Evolutionary conservation across 805 yeast genomes (phyloP).

Genomic region (Ogataea chonburiensis): DNA sequence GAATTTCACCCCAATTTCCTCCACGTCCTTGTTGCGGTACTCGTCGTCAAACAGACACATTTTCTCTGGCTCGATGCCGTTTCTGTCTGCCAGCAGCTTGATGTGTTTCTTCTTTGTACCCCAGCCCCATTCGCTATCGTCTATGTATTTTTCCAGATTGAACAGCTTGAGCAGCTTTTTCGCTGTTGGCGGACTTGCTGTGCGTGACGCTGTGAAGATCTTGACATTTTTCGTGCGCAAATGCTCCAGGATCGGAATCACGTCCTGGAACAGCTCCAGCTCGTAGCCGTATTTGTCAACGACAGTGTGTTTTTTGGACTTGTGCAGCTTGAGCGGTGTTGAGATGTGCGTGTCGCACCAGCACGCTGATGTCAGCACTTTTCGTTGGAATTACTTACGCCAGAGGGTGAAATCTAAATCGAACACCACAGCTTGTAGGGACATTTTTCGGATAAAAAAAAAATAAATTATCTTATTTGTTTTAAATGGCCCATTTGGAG

Average conservation of each 20-base stretch:
- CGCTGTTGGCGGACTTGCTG: slow-evolving; percentile 79
- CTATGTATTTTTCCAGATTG: slow-evolving; percentile 51
- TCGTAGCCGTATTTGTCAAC: slow-evolving; percentile 55
- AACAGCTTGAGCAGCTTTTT: slow-evolving; percentile 54
- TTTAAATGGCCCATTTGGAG: slow-evolving; percentile 7
- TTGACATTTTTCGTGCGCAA: slow-evolving; percentile 46
- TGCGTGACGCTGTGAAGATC: slow-evolving; percentile 74
- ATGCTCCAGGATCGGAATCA: slow-evolving; percentile 57
- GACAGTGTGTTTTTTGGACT: slow-evolving; percentile 35
- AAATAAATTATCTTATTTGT: neutral
- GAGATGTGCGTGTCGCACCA: slow-evolving; percentile 79
- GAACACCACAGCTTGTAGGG: slow-evolving; percentile 55
- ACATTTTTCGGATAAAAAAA: neutral
- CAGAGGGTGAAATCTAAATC: slow-evolving; percentile 77
- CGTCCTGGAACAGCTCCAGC: slow-evolving; percentile 64
- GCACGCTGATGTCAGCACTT: slow-evolving; percentile 35
- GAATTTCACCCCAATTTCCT: slow-evolving; percentile 66
- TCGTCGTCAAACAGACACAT: slow-evolving; percentile 79
- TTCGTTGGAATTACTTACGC: slow-evolving; percentile 46
- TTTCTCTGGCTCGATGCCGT: slow-evolving; percentile 46
- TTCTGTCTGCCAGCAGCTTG: slow-evolving; percentile 42
- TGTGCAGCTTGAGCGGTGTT: slow-evolving; percentile 45
- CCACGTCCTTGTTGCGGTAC: slow-evolving; percentile 72
- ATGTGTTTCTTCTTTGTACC: slow-evolving; percentile 61
- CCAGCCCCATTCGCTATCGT: slow-evolving; percentile 67